Base-by-base conservation (phyloP, 768 basidiomycete genomes). In the Lactarius hengduanensis region DNA sequence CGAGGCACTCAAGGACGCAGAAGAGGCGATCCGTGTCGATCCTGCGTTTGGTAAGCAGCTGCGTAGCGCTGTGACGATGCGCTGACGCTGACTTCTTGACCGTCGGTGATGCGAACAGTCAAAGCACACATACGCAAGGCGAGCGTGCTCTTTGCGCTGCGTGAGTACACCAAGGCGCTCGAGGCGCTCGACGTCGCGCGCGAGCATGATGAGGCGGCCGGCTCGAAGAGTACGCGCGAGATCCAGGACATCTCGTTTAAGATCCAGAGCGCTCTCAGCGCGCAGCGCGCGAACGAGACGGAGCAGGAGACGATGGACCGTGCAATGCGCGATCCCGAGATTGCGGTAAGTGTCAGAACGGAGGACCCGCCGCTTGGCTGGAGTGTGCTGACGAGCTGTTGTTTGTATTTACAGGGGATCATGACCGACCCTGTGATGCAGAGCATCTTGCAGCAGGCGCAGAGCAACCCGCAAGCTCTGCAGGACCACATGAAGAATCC, bases 401-500 rank as follows among this genome's bases (percentile, higher is more conserved):
- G 2, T 50, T 59, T 30, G 2, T 28, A 8, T 16, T 32, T 66
- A 28, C 73, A 95, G 90, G 76, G 78, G 63, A 94, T 95, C 73
- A 94, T 96, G 92, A 80, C 77, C 72, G 94, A 95, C 75, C 93
- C 94, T 10, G 80, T 96, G 70, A 96, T 97, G 92, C 92, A 97
- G 78, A 86, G 87, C 65, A 97, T 99, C 70, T 76, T 99, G 73
- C 91, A 96, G 75, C 96, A 98, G 78, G 94, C 94, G 8, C 96
- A 99, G 78, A 73, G 79, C 59, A 88, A 98, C 77, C 96, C 97
- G 7, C 81, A 84, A 55, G 92, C 96, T 28, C 80, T 99, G 65
- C 90, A 92, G 76, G 94, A 97, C 72, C 96, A 99, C 78, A 90
- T 98, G 90, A 94, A 94, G 85, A 97, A 96, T 73, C 89, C 93